Evolutionary conservation across 768 basidiomycete genomes (phyloP), one percentile per base, ranked within the genome.

Genomic region (Termitomyces sp.): DNA sequence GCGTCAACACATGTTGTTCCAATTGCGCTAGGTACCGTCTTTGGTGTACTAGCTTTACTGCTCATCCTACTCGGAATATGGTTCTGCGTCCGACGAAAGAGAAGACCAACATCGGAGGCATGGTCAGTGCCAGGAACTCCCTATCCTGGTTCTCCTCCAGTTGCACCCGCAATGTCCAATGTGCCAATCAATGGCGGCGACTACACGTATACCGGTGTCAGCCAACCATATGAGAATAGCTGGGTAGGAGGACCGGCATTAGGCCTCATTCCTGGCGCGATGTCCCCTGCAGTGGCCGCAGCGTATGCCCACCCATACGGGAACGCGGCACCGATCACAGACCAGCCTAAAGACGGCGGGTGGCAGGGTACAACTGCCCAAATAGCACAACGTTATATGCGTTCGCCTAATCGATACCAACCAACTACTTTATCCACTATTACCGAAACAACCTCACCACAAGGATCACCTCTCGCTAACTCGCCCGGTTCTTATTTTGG

Each of bases 71-170:
- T 67, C 3, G 69, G 66, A 22, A 18, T 74, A 39, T 76, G 70
- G 71, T 75, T 73, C 60, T 73, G 65, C 61, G 57, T 63, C 51
- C 66, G 70, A 20, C 64, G 70, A 44, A 63, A 64, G 22, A 69
- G 61, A 44, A 66, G 75, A 46, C 73, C 77, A 0, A 58, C 60
- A 8, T 75, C 78, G 5, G 74, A 76, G 57, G 71, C 72, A 8
- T 78, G 78, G 76, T 73, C 75, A 2, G 62, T 75, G 46, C 67
- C 68, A 15, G 73, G 72, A n/a, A 56, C 49, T 44, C 56, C 64
- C 3, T 64, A 64, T 52, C 50, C 65, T 39, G 59, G 62, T 24
- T 62, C 58, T 20, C 62, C 64, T 33, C 58, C 52, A 13, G 57
- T 32, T 40, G 35, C 13, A 18, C 36, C 51, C 13, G 18, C 54